Percentiles rank a stretch among this genome's conserved stretches.
These are phyloP conservation scores for Euptelea pleiosperma DNA, from an alignment of 164 flowering plant genomes.

Conservation along the genomic window DNA sequence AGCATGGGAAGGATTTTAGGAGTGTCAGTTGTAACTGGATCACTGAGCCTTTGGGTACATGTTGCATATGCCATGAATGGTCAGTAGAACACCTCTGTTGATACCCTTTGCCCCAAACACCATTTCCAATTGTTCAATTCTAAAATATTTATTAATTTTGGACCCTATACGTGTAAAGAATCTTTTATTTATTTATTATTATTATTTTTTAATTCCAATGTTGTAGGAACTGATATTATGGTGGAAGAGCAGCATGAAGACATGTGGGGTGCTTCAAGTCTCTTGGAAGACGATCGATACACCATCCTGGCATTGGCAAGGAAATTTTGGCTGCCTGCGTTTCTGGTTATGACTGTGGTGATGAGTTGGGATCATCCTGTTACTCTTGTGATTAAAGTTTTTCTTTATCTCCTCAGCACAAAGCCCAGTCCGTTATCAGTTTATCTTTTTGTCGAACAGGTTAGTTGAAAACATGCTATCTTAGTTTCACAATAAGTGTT, in stretches of 20 bases:
- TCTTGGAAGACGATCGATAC: conserved; percentile 12
- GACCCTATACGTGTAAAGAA: too few species aligned
- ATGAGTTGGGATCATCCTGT: conserved; percentile 37
- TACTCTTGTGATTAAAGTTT: conserved; percentile 22
- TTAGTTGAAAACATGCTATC: conserved; percentile 11
- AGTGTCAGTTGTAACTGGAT: conserved; percentile 20
- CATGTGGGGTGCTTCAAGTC: conserved; percentile 11
- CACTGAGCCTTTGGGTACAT: conserved; percentile 15
- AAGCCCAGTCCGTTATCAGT: conserved; percentile 25
- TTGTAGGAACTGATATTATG: conserved; percentile 24
- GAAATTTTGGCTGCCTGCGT: conserved; percentile 40
- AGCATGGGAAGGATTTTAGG: conserved; percentile 24
- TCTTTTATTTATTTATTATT: background rate
- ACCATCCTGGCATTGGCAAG: conserved; percentile 19
- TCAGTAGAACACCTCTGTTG: conserved; percentile 11
- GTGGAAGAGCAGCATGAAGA: conserved; percentile 18
- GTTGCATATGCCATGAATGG: conserved; percentile 35
- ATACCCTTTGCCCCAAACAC: background rate
- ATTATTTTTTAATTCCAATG: conserved; percentile 13
- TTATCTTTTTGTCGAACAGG: conserved; percentile 39
- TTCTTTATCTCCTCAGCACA: conserved; percentile 34
- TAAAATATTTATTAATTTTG: too few species aligned
- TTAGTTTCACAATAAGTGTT: background rate
- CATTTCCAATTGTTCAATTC: background rate
- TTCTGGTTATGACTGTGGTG: conserved; percentile 30